Percentiles rank a stretch among this genome's conserved stretches.
phyloP scores from a whole-genome alignment of 495 filamentous ascomycete species.

The Monascus purpureus region DNA sequence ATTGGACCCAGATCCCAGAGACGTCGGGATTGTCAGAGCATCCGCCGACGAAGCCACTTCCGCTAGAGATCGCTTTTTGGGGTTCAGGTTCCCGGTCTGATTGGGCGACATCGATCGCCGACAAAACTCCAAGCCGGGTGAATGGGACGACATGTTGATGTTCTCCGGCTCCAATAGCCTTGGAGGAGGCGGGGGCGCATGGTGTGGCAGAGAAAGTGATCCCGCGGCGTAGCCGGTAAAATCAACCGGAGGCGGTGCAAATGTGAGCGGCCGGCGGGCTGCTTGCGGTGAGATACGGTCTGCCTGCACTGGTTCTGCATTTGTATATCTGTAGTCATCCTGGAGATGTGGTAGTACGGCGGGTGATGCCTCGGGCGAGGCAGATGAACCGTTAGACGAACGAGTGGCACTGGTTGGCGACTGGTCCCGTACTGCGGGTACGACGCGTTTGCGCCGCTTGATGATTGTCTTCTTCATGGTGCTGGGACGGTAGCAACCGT shows the following conservation, averaged over 20 bases:
- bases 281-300: slow-evolving; percentile 15
- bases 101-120: slow-evolving; percentile 29
- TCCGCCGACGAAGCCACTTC: slow-evolving; percentile 19
- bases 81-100: slow-evolving; percentile 20
- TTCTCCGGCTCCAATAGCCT: slow-evolving; percentile 28
- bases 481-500: slow-evolving; percentile 81
- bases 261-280: slow-evolving; percentile 14
- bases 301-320: slow-evolving; percentile 20
- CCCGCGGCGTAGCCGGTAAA: slow-evolving; percentile 33
- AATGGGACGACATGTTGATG: slow-evolving; percentile 12
- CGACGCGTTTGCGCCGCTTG: slow-evolving; percentile 89
- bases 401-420: slow-evolving; percentile 28
- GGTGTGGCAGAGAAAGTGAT: slow-evolving; percentile 24
- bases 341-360: slow-evolving; percentile 40
- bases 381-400: slow-evolving; percentile 31
- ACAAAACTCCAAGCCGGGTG: slow-evolving; percentile 21
- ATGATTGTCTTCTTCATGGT: slow-evolving; percentile 97
- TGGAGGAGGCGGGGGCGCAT: slow-evolving; percentile 22
- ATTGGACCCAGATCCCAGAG: slow-evolving; percentile 26
- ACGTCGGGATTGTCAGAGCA: slow-evolving; percentile 13
- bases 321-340: slow-evolving; percentile 38
- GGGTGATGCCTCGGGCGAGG: slow-evolving; percentile 29
- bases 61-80: slow-evolving; percentile 31
- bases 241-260: slow-evolving; percentile 35
- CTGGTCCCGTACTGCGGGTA: slow-evolving; percentile 58